phyloP scores from a whole-genome alignment of 2,329 filamentous ascomycete species.

The Exophiala phaeomuriformis region DNA sequence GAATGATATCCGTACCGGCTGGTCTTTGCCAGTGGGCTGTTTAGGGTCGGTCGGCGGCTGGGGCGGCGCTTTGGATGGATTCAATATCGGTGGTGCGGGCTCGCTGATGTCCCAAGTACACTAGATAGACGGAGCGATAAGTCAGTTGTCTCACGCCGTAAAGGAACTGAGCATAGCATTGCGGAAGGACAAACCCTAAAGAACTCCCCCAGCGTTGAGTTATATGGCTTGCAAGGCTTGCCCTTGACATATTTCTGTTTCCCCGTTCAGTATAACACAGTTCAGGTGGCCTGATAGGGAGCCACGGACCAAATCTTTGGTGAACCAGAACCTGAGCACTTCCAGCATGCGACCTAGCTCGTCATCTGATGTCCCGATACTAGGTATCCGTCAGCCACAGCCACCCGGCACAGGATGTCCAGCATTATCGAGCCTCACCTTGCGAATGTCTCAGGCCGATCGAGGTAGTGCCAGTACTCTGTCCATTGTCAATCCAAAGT shows the following conservation, averaged over 20 bases:
- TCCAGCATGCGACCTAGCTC: constrained; percentile 89
- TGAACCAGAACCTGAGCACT: constrained; percentile 95
- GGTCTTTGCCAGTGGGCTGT: constrained; percentile 29
- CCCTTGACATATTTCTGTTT: constrained; percentile 89
- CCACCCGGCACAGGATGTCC: not conserved
- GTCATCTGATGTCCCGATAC: constrained; percentile 82
- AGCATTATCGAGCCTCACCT: constrained; percentile 39
- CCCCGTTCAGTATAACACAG: constrained; percentile 9
- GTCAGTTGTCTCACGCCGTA: constrained; percentile 3
- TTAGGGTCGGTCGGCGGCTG: constrained; percentile 33
- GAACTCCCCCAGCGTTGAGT: constrained; percentile 93
- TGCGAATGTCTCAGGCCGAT: constrained; percentile 84
- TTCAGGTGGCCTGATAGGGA: not conserved
- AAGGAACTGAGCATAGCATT: not conserved
- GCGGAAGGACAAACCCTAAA: constrained; percentile 63
- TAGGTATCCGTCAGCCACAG: constrained; percentile 38
- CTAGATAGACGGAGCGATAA: constrained; percentile 37
- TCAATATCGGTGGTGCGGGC: constrained; percentile 57
- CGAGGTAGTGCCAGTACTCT: constrained; percentile 99
- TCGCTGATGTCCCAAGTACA: constrained; percentile 94
- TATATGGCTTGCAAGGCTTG: constrained; percentile 98
- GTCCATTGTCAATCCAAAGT: constrained; percentile 17
- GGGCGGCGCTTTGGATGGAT: constrained; percentile 30
- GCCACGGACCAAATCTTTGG: constrained; percentile 71
- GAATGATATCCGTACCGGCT: constrained; percentile 74